Evolutionary conservation across 139 green algal species (phyloP).

Genomic region (Coelastrella sp.): DNA sequence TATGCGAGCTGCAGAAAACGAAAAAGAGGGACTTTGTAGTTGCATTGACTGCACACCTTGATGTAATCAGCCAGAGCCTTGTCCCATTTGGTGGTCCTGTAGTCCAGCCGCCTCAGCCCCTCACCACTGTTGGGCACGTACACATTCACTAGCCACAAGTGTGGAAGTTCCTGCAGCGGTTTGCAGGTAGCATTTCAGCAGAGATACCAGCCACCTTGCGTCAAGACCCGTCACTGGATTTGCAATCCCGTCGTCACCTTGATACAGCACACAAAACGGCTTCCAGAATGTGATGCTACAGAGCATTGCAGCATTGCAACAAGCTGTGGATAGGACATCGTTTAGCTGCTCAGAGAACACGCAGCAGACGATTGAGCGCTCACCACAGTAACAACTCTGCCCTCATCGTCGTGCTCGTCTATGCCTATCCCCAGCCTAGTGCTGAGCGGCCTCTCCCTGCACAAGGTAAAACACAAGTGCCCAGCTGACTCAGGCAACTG

Average conservation of each 20-base stretch:
- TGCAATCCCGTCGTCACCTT: too few relatives aligned
- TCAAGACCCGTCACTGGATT: too few relatives aligned
- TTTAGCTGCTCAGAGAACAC: too few relatives aligned
- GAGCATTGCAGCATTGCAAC: too few relatives aligned
- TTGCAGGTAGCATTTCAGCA: background rate
- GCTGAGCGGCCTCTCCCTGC: slow-evolving; percentile 52
- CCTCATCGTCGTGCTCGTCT: slow-evolving; percentile 53
- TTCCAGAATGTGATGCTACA: background rate
- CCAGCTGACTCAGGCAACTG: too few relatives aligned
- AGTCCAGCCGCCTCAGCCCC: slow-evolving; percentile 74
- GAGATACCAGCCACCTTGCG: background rate
- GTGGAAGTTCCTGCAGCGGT: slow-evolving; percentile 56
- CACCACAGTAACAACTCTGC: slow-evolving; percentile 61
- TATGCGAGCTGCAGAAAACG: too few relatives aligned
- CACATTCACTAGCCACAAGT: slow-evolving; percentile 51
- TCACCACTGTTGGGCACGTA: slow-evolving; percentile 73
- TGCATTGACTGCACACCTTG: slow-evolving; percentile 43
- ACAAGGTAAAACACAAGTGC: background rate
- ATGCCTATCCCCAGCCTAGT: slow-evolving; percentile 18
- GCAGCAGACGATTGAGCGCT: background rate
- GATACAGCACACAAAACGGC: background rate
- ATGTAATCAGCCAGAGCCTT: slow-evolving; percentile 59
- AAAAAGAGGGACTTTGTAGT: background rate
- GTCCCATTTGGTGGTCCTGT: slow-evolving; percentile 62
- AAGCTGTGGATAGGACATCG: too few relatives aligned